Evolutionary conservation across 768 basidiomycete genomes (phyloP).

Genomic region (Boletus rubescentipes): DNA sequence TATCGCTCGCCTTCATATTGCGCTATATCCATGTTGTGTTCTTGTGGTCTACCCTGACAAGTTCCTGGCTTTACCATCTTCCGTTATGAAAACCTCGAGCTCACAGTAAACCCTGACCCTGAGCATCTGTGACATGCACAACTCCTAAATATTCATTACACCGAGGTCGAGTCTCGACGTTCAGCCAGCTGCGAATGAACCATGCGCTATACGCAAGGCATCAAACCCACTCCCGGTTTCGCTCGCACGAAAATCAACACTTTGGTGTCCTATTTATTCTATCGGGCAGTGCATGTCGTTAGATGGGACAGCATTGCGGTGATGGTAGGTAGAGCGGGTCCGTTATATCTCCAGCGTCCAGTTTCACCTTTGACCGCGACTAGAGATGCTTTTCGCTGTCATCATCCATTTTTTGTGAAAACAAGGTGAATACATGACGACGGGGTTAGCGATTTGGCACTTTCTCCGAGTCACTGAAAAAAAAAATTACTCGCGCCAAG

Average conservation of each 20-base stretch:
- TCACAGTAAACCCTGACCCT: slow-evolving; percentile 22
- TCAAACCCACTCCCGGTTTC: slow-evolving; percentile 3
- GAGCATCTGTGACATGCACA: slow-evolving; percentile 8
- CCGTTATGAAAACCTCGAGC: slow-evolving; percentile 13
- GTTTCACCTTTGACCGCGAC: too few species aligned
- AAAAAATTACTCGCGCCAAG: too few species aligned
- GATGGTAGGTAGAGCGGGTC: background rate
- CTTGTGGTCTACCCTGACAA: slow-evolving; percentile 4
- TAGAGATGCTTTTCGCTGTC: too few species aligned
- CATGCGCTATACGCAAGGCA: slow-evolving; percentile 13
- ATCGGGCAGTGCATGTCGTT: background rate
- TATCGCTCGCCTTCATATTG: background rate
- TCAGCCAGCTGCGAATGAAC: slow-evolving; percentile 5
- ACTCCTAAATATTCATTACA: background rate
- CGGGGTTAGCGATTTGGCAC: too few species aligned
- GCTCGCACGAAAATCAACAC: background rate
- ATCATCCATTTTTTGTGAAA: too few species aligned
- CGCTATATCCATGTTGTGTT: background rate
- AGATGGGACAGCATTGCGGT: background rate
- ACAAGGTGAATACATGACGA: too few species aligned
- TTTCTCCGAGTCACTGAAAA: too few species aligned
- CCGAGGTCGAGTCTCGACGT: background rate
- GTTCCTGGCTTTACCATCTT: background rate
- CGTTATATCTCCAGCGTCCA: too few species aligned
- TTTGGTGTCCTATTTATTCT: background rate